A percentile compares a stretch with the other conserved stretches of the same genome.
Conservation (phyloP, 1,284 basidiomycete species). For the Ganoderma lingzhi region DNA sequence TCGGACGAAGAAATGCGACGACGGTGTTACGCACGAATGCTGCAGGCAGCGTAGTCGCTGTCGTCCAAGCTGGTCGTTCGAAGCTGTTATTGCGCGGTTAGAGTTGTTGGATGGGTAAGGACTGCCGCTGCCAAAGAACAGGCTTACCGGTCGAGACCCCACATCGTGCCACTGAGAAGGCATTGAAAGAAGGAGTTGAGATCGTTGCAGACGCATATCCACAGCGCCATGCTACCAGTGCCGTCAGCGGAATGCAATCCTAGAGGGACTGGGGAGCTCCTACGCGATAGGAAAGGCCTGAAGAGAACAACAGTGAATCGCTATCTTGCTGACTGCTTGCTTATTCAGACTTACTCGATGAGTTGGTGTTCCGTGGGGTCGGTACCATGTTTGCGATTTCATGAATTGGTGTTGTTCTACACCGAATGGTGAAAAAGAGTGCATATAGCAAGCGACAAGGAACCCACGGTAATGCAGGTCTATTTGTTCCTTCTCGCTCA, state of each 20-base stretch:
- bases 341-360: conserved; percentile 61
- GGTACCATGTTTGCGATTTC: conserved; percentile 85
- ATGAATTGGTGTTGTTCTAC: conserved; percentile 75
- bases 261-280: conserved; percentile 27
- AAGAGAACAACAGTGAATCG: conserved; percentile 1
- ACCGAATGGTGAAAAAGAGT: too few species aligned
- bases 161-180: conserved; percentile 84
- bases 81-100: conserved; percentile 48
- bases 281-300: conserved; percentile 85
- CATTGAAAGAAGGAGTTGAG: conserved; percentile 86
- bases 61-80: conserved; percentile 71
- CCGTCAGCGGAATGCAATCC: neutral
- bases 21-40: conserved; percentile 68
- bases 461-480: conserved; percentile 72
- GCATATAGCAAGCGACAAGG: neutral
- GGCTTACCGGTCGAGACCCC: conserved; percentile 72
- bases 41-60: conserved; percentile 77
- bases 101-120: too few species aligned
- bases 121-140: neutral
- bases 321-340: neutral
- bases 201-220: conserved; percentile 77
- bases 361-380: conserved; percentile 86
- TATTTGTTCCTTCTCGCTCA: conserved; percentile 76
- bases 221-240: conserved; percentile 58
- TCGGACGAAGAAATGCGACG: neutral